phyloP scores from a whole-genome alignment of 768 basidiomycete species.

The Crucibulum laeve region DNA sequence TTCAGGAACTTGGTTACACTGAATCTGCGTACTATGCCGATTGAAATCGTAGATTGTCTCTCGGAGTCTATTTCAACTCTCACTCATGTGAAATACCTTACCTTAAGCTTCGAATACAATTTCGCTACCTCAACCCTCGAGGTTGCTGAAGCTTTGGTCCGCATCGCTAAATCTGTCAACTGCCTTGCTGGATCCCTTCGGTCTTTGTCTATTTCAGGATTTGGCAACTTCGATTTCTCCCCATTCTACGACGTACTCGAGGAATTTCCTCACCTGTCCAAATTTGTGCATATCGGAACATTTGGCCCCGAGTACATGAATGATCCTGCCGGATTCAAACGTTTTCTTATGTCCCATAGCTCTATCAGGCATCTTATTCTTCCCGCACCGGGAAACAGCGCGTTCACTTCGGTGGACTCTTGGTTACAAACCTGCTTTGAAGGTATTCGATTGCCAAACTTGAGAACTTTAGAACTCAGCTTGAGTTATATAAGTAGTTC shows the following conservation, averaged over 20 bases:
- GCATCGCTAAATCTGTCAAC: slow-evolving; percentile 12
- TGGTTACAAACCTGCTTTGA: slow-evolving; percentile 11
- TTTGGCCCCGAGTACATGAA: slow-evolving; percentile 13
- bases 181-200: slow-evolving; percentile 9
- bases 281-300: slow-evolving; percentile 8
- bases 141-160: slow-evolving; percentile 4
- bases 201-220: slow-evolving; percentile 9
- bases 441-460: slow-evolving; percentile 6
- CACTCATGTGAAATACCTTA: no score
- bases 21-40: no score
- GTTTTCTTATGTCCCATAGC: slow-evolving; percentile 11
- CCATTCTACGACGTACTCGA: slow-evolving; percentile 9
- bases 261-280: slow-evolving; percentile 11
- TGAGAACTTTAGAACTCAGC: slow-evolving; percentile 12
- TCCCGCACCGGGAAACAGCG: not conserved
- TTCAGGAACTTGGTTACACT: no score
- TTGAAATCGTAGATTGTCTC: no score
- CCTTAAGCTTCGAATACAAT: no score
- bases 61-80: no score
- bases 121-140: no score
- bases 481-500: slow-evolving; percentile 12
- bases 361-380: slow-evolving; percentile 6
- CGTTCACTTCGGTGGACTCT: slow-evolving; percentile 5
- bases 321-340: slow-evolving; percentile 10
- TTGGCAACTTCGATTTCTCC: slow-evolving; percentile 13